phyloP scores from a whole-genome alignment of 495 filamentous ascomycete genomes.

The Jackrogersella minutella region DNA sequence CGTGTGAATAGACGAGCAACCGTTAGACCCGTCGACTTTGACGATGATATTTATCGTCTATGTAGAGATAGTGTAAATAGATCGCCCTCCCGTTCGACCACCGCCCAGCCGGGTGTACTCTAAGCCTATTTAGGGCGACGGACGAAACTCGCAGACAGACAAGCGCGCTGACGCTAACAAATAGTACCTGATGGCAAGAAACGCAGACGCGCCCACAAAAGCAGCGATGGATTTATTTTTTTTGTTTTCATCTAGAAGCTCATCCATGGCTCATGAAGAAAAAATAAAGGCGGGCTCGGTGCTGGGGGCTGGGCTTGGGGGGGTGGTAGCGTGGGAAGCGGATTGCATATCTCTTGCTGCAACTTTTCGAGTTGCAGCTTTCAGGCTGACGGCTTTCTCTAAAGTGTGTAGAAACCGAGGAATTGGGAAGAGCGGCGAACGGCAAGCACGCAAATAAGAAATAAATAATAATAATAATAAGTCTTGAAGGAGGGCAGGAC shows the following conservation, averaged over 20 bases:
- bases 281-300: slow-evolving; percentile 20
- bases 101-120: slow-evolving; percentile 35
- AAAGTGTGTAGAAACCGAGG: slow-evolving; percentile 16
- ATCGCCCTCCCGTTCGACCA: slow-evolving; percentile 14
- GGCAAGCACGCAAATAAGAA: slow-evolving; percentile 1
- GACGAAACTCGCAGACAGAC: slow-evolving; percentile 36
- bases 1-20: slow-evolving; percentile 17
- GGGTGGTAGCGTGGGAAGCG: slow-evolving; percentile 32
- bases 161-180: slow-evolving; percentile 54
- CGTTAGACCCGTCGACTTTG: slow-evolving; percentile 16
- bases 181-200: slow-evolving; percentile 27
- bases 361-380: slow-evolving; percentile 30
- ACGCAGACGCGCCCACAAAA: slow-evolving; percentile 44
- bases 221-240: slow-evolving; percentile 54
- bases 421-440: not conserved
- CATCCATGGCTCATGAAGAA: slow-evolving; percentile 41
- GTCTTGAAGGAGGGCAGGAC: slow-evolving; percentile 3
- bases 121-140: slow-evolving; percentile 34
- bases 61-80: slow-evolving; percentile 11
- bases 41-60: slow-evolving; percentile 13
- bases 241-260: slow-evolving; percentile 23
- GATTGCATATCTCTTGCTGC: slow-evolving; percentile 25
- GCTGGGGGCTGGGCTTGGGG: slow-evolving; percentile 24
- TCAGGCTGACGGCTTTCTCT: slow-evolving; percentile 47
- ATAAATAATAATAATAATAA: too few species aligned